These are phyloP conservation scores for Barnettozyma wickerhamii DNA, from an alignment of 805 yeast species.

Conservation along the genomic window DNA sequence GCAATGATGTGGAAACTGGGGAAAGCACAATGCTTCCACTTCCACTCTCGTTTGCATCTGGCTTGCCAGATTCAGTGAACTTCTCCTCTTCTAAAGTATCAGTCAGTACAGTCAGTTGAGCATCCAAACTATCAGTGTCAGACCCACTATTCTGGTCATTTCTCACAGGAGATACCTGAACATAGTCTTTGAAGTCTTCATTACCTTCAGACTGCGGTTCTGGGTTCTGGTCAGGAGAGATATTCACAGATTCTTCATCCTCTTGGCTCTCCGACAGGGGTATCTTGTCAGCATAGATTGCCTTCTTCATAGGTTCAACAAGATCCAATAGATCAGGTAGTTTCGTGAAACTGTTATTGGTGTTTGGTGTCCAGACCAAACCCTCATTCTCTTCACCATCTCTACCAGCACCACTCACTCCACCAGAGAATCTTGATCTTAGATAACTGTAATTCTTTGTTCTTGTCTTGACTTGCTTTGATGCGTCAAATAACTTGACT, in stretches of 20 bases:
- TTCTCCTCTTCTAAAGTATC: conserved; percentile 7
- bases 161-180: conserved; percentile 5
- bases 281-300: conserved; percentile 26
- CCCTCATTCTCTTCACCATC: conserved; percentile 10
- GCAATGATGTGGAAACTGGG: conserved; percentile 10
- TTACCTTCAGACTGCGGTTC: not conserved
- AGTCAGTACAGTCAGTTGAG: conserved; percentile 2
- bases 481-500: conserved; percentile 36
- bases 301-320: conserved; percentile 25
- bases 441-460: conserved; percentile 14
- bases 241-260: not conserved
- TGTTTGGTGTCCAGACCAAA: conserved; percentile 41
- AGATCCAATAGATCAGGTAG: conserved; percentile 35
- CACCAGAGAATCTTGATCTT: not conserved
- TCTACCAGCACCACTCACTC: not conserved
- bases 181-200: conserved; percentile 7
- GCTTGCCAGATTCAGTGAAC: not conserved
- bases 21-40: not conserved
- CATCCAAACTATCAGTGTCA: conserved; percentile 7
- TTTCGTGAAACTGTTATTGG: conserved; percentile 35
- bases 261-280: not conserved
- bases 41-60: not conserved
- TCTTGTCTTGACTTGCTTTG: conserved; percentile 19
- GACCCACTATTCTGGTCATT: not conserved
- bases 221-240: too few relatives aligned